A percentile compares a stretch with the other conserved stretches of the same genome.
phyloP scores from a whole-genome alignment of 2,329 filamentous ascomycete species.

The Aspergillus ochraceoroseus region DNA sequence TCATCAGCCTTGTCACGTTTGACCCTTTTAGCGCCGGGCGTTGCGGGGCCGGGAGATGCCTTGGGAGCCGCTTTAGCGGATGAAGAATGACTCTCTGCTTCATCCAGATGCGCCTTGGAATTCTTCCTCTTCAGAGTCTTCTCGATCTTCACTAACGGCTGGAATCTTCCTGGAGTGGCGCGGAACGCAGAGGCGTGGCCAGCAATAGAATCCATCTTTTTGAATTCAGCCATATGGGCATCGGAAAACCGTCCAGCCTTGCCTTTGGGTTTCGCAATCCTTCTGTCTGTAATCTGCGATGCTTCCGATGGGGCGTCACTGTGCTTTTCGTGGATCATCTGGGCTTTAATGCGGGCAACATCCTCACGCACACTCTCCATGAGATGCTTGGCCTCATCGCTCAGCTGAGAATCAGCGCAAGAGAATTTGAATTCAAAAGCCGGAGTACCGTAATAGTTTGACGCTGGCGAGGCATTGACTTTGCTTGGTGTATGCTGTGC shows the following conservation, averaged over 20 bases:
- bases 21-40: constrained; percentile 61
- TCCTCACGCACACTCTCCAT: constrained; percentile 67
- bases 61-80: constrained; percentile 32
- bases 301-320: constrained; percentile 47
- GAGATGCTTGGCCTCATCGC: constrained; percentile 51
- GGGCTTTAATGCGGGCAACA: constrained; percentile 64
- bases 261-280: constrained; percentile 74
- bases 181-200: constrained; percentile 73
- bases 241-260: constrained; percentile 76
- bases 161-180: constrained; percentile 44
- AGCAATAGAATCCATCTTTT: constrained; percentile 96
- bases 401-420: constrained; percentile 43
- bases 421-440: constrained; percentile 46
- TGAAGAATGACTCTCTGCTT: constrained; percentile 47
- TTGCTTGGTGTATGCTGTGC: constrained; percentile 43
- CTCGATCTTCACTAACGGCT: constrained; percentile 37
- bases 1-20: constrained; percentile 66
- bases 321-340: constrained; percentile 60
- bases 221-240: constrained; percentile 80
- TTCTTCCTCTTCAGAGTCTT: constrained; percentile 50
- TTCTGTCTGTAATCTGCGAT: constrained; percentile 51
- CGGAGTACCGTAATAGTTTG: constrained; percentile 40
- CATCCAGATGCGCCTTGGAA: constrained; percentile 63
- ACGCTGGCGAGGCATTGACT: constrained; percentile 29
- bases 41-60: constrained; percentile 31